Conservation (phyloP, 768 basidiomycete species). For the Boletus speciosus region DNA sequence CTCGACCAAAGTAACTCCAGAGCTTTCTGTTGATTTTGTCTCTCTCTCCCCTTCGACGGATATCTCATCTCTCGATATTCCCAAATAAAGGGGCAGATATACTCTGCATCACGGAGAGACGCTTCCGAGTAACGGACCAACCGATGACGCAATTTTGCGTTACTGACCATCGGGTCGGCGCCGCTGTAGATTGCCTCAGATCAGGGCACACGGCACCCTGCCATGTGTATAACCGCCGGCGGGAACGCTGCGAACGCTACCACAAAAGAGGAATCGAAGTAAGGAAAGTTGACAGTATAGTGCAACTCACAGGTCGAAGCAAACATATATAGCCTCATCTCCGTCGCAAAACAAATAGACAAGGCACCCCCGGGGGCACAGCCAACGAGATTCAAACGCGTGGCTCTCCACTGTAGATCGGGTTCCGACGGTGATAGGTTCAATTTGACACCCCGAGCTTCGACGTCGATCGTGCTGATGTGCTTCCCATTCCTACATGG, state of each 20-base stretch:
- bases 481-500: slow-evolving; percentile 14
- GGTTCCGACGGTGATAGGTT: slow-evolving; percentile 14
- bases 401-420: slow-evolving; percentile 14
- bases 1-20: not conserved
- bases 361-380: slow-evolving; percentile 18
- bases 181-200: not conserved
- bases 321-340: slow-evolving; percentile 13
- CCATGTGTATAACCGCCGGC: not conserved
- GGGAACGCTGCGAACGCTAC: not conserved
- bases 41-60: not conserved
- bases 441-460: slow-evolving; percentile 12
- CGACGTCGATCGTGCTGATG: slow-evolving; percentile 25
- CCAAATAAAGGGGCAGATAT: not conserved
- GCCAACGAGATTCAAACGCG: slow-evolving; percentile 20
- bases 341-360: slow-evolving; percentile 14
- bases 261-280: slow-evolving; percentile 4
- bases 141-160: not conserved
- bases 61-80: not conserved
- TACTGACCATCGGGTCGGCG: not conserved
- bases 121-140: not conserved
- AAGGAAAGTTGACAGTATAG: slow-evolving; percentile 6
- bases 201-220: not conserved
- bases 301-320: slow-evolving; percentile 6
- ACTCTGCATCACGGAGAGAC: not conserved
- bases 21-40: not conserved